Conservation (phyloP, 176 grass and related monocot species). For the Pontederia crassipes region DNA sequence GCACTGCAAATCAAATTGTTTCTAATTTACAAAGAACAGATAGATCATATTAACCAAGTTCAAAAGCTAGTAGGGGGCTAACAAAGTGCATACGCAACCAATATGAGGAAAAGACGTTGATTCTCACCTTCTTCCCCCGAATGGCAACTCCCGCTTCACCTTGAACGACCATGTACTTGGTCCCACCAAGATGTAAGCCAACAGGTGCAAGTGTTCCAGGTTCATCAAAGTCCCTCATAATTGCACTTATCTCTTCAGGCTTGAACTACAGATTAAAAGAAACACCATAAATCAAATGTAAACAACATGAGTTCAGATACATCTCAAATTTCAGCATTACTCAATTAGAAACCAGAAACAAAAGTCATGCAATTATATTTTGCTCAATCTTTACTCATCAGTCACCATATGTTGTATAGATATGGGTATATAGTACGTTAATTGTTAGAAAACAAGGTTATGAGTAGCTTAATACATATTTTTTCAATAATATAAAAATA, state of each 20-base stretch:
- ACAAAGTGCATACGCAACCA: neutral
- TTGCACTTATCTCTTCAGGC: slow-evolving; percentile 29
- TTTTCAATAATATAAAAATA: too few relatives aligned
- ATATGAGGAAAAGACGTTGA: slow-evolving; percentile 4
- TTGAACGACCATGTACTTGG: slow-evolving; percentile 57
- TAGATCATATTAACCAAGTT: too few relatives aligned
- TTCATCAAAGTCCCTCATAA: slow-evolving; percentile 38
- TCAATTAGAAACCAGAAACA: neutral
- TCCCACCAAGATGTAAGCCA: slow-evolving; percentile 35
- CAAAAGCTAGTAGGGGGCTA: neutral
- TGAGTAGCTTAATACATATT: too few relatives aligned
- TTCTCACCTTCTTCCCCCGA: slow-evolving; percentile 44
- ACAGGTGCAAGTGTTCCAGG: slow-evolving; percentile 45
- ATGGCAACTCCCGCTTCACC: slow-evolving; percentile 43
- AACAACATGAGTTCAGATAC: neutral
- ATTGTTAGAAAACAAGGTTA: too few relatives aligned
- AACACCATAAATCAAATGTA: neutral
- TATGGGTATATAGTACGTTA: too few relatives aligned
- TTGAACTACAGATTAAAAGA: slow-evolving; percentile 24
- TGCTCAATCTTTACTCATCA: too few relatives aligned
- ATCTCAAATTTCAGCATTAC: neutral
- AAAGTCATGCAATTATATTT: too few relatives aligned
- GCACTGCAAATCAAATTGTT: too few relatives aligned
- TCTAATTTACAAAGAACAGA: too few relatives aligned
- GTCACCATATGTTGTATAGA: too few relatives aligned